Evolutionary conservation across 768 basidiomycete species (phyloP).

Genomic region (Boletus subcaerulescens): DNA sequence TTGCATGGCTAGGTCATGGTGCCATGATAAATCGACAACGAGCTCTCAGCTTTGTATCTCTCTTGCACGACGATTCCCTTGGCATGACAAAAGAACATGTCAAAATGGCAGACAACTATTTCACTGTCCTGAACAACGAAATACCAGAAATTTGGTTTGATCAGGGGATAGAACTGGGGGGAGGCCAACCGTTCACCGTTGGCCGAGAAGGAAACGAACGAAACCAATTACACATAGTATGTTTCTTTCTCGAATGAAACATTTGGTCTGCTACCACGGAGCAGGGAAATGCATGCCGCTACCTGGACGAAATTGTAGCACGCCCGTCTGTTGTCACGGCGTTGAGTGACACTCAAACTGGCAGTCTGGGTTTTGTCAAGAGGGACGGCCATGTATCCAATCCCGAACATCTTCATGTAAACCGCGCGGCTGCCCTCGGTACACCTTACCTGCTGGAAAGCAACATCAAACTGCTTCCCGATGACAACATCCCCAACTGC

Average conservation of each 20-base stretch:
- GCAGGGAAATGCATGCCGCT: slow-evolving; percentile 45
- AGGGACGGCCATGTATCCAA: neutral
- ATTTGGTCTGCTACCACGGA: neutral
- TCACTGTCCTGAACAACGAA: slow-evolving; percentile 52
- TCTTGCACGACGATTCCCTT: slow-evolving; percentile 38
- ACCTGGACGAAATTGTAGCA: slow-evolving; percentile 38
- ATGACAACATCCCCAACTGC: slow-evolving; percentile 19
- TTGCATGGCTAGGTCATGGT: slow-evolving; percentile 69
- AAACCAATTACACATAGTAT: slow-evolving; percentile 57
- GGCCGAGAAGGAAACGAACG: slow-evolving; percentile 55
- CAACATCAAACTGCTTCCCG: slow-evolving; percentile 46
- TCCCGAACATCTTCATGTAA: slow-evolving; percentile 5
- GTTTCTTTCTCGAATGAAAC: slow-evolving; percentile 22
- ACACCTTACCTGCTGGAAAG: slow-evolving; percentile 50
- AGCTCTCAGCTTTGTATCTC: slow-evolving; percentile 46
- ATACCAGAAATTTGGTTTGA: slow-evolving; percentile 64
- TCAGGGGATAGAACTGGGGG: slow-evolving; percentile 56
- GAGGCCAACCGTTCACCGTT: slow-evolving; percentile 60
- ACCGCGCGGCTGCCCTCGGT: slow-evolving; percentile 42
- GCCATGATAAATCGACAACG: slow-evolving; percentile 46
- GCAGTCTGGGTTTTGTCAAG: slow-evolving; percentile 9
- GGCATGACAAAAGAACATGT: slow-evolving; percentile 47
- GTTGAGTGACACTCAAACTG: neutral
- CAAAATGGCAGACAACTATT: slow-evolving; percentile 73
- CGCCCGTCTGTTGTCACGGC: neutral